Percentiles rank a stretch among this genome's conserved stretches.
Evolutionary conservation across 352 stramenopile genomes (phyloP).

Genomic region (Phytophthora sp.): DNA sequence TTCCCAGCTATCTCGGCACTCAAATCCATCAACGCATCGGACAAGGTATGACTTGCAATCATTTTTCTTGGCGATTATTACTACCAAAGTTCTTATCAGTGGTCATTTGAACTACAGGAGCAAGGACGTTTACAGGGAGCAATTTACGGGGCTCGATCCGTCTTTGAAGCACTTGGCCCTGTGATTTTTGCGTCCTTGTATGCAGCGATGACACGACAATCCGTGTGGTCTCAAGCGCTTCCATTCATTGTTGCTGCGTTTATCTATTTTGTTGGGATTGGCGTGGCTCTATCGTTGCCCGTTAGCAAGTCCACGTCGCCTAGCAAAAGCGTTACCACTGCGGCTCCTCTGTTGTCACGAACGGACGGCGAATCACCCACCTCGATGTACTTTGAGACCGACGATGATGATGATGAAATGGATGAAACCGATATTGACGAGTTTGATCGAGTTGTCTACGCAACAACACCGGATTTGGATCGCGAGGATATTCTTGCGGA

Average conservation of each 20-base stretch:
- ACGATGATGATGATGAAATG: conserved; percentile 45
- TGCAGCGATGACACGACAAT: conserved; percentile 49
- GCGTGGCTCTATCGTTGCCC: conserved; percentile 54
- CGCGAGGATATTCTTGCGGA: conserved; percentile 48
- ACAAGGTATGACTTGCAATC: conserved; percentile 35
- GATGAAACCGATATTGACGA: conserved; percentile 14
- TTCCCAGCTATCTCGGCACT: conserved; percentile 60
- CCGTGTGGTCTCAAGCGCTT: conserved; percentile 49
- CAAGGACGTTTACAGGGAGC: conserved; percentile 78
- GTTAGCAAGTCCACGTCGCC: conserved; percentile 18
- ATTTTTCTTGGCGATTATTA: not conserved
- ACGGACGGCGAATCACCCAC: conserved; percentile 45
- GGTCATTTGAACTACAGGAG: conserved; percentile 39
- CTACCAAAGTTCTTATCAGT: not conserved
- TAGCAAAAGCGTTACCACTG: conserved; percentile 11
- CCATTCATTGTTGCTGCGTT: conserved; percentile 65
- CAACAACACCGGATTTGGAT: conserved; percentile 25
- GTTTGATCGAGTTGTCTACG: conserved; percentile 20
- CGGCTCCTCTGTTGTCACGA: conserved; percentile 44
- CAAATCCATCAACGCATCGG: conserved; percentile 48
- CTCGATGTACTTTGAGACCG: conserved; percentile 58
- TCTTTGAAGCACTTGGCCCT: conserved; percentile 67
- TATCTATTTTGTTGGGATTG: conserved; percentile 55
- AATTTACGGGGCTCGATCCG: conserved; percentile 68
- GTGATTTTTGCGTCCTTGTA: conserved; percentile 69